Conservation (phyloP, 75 land plant species). For the Picea sitchensis region DNA sequence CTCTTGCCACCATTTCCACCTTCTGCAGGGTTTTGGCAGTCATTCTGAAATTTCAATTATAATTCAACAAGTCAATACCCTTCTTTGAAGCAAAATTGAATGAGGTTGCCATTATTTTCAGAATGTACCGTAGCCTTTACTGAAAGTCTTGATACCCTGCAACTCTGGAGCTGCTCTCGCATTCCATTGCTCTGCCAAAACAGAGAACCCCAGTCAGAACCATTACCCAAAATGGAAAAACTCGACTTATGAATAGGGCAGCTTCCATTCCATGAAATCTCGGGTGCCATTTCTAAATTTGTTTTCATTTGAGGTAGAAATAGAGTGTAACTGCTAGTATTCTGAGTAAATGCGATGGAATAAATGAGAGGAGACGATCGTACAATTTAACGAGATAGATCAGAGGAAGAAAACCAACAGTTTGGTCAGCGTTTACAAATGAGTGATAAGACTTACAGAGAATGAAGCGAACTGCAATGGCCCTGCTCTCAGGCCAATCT, state of each 20-base stretch:
- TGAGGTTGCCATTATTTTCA: not conserved
- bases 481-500: not conserved
- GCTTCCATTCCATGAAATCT: no score
- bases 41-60: not conserved
- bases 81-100: not conserved
- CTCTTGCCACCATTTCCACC: not conserved
- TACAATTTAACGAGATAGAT: no score
- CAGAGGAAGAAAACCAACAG: not conserved
- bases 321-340: no score
- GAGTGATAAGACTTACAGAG: not conserved
- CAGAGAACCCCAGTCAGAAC: not conserved
- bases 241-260: not conserved
- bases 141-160: not conserved
- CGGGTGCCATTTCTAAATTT: no score
- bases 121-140: not conserved
- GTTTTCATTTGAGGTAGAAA: no score
- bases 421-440: not conserved
- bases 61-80: not conserved
- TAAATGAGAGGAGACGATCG: no score
- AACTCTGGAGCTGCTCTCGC: not conserved
- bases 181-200: not conserved
- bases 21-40: not conserved
- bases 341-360: no score
- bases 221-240: not conserved
- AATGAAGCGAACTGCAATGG: not conserved